A percentile compares a stretch with the other conserved stretches of the same genome.
Conservation (phyloP, 768 basidiomycete species). For the Candolleomyces efflorescens region DNA sequence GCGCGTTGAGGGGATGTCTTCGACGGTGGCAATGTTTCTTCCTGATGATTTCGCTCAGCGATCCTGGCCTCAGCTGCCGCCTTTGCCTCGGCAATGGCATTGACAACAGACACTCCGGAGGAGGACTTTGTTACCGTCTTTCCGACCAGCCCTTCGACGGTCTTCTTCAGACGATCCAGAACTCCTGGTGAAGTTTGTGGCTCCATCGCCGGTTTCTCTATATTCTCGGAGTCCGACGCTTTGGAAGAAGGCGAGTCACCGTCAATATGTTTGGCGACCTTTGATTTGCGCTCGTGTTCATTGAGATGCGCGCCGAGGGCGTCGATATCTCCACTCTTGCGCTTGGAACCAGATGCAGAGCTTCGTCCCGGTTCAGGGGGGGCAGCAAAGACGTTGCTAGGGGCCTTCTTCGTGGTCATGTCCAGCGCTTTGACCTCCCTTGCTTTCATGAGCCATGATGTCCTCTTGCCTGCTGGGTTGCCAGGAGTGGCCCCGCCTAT, state of each 20-base stretch:
- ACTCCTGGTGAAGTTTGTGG: conserved; percentile 32
- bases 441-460: conserved; percentile 79
- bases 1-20: not conserved
- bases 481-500: conserved; percentile 38
- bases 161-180: conserved; percentile 65
- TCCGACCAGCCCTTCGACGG: conserved; percentile 58
- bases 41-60: conserved; percentile 55
- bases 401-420: conserved; percentile 35
- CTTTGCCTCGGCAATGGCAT: conserved; percentile 63
- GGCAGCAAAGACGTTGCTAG: conserved; percentile 8
- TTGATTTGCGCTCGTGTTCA: conserved; percentile 38
- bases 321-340: conserved; percentile 59
- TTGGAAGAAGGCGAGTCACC: conserved; percentile 18
- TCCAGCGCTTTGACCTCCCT: conserved; percentile 71
- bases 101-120: conserved; percentile 53
- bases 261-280: conserved; percentile 43
- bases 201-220: not conserved
- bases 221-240: not conserved
- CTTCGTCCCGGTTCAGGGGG: conserved; percentile 6
- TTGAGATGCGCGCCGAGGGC: conserved; percentile 23
- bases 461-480: conserved; percentile 54
- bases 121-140: conserved; percentile 52
- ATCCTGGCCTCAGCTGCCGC: conserved; percentile 66
- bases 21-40: conserved; percentile 21
- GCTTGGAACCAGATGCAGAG: conserved; percentile 39